Conservation (phyloP, 2,329 filamentous ascomycete genomes). For the Xylaria sp. region DNA sequence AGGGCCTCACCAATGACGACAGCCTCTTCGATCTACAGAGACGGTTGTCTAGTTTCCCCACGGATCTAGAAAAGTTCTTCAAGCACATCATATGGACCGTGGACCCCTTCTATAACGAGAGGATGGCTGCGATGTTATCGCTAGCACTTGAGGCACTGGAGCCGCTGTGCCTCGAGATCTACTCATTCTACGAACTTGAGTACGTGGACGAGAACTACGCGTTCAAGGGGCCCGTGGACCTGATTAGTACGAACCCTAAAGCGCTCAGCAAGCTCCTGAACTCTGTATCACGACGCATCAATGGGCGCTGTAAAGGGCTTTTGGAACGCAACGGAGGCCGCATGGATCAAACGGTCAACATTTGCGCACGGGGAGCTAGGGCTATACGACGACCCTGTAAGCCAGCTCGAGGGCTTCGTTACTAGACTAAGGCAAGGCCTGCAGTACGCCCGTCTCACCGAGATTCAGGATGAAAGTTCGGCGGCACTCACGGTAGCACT, state of each 20-base stretch:
- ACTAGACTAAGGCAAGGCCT: conserved; percentile 3
- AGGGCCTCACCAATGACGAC: no score
- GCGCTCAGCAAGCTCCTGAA: conserved; percentile 2
- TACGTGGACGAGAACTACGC: conserved; percentile 9
- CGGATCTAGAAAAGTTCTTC: no score
- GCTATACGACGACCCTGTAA: not conserved
- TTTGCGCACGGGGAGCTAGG: not conserved
- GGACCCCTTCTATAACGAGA: no score
- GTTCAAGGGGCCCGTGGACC: not conserved
- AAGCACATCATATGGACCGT: no score
- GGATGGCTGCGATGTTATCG: no score
- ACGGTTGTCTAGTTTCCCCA: no score
- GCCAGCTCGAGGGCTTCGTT: conserved; percentile 4
- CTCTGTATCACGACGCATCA: conserved; percentile 2
- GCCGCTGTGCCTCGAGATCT: conserved; percentile 9
- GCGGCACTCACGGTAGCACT: conserved; percentile 5
- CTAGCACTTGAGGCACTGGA: no score
- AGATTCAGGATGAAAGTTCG: conserved; percentile 5
- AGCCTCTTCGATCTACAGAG: no score
- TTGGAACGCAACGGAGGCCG: conserved; percentile 9
- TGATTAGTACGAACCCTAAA: not conserved
- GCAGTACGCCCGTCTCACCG: conserved; percentile 13
- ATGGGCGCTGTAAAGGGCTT: conserved; percentile 14
- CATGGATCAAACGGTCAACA: conserved; percentile 8
- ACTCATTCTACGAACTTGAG: conserved; percentile 8